phyloP scores from a whole-genome alignment of 2,329 filamentous ascomycete species.

The Fusarium agapanthi region DNA sequence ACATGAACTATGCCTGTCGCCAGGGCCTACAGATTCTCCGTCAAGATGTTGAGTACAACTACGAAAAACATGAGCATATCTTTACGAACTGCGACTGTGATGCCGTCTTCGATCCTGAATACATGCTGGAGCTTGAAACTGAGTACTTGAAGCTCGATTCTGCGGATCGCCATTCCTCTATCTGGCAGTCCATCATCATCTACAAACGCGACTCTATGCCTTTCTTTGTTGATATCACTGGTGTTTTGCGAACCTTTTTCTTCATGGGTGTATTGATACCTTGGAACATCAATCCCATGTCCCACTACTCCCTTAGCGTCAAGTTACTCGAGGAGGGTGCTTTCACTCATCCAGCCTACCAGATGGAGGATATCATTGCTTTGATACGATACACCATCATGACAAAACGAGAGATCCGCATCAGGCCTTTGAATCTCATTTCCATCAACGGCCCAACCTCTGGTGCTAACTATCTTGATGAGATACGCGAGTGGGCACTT shows the following conservation, averaged over 20 bases:
- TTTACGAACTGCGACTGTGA: conserved; percentile 40
- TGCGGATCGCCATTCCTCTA: conserved; percentile 34
- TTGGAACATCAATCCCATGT: conserved; percentile 35
- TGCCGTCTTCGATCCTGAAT: conserved; percentile 35
- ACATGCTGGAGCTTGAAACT: conserved; percentile 30
- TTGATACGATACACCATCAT: conserved; percentile 29
- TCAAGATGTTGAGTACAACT: conserved; percentile 28
- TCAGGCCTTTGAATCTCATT: conserved; percentile 23
- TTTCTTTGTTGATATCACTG: conserved; percentile 39
- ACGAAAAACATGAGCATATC: conserved; percentile 33
- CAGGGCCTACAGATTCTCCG: conserved; percentile 23
- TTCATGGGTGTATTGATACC: conserved; percentile 39
- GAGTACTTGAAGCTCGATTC: conserved; percentile 22
- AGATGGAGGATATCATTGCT: conserved; percentile 32
- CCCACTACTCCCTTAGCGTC: conserved; percentile 26
- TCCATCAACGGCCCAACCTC: conserved; percentile 32
- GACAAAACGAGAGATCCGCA: conserved; percentile 22
- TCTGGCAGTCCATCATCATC: conserved; percentile 39
- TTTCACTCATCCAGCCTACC: conserved; percentile 27
- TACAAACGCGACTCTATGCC: conserved; percentile 39
- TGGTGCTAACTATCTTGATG: conserved; percentile 20
- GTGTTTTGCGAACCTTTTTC: conserved; percentile 38
- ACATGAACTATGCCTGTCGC: conserved; percentile 32
- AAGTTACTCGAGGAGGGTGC: conserved; percentile 25
- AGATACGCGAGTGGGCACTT: conserved; percentile 28